Evolutionary conservation across 2,329 filamentous ascomycete species (phyloP).

Genomic region (Aotearoamyces nothofagi): DNA sequence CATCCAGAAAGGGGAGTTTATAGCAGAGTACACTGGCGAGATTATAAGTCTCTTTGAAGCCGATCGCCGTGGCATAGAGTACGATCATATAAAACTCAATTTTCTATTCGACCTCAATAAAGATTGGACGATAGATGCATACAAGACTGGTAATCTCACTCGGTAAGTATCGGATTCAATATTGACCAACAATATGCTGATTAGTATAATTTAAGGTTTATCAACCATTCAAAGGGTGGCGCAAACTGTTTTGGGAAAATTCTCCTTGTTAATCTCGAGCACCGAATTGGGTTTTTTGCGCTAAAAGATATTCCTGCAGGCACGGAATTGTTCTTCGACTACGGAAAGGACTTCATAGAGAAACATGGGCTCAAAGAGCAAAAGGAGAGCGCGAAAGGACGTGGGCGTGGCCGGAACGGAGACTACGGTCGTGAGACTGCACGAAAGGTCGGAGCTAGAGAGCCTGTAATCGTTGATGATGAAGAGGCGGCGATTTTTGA

Average conservation of each 20-base stretch:
- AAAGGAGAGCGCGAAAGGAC: too few species aligned
- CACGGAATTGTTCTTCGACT: slow-evolving; percentile 72
- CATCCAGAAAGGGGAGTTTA: slow-evolving; percentile 43
- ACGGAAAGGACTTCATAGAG: slow-evolving; percentile 54
- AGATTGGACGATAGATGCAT: slow-evolving; percentile 15
- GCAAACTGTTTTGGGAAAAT: slow-evolving; percentile 54
- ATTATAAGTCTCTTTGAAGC: slow-evolving; percentile 31
- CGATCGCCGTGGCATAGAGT: slow-evolving; percentile 18
- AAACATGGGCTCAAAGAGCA: slow-evolving; percentile 28
- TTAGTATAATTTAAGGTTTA: too few species aligned
- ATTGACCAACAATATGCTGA: slow-evolving; percentile 15
- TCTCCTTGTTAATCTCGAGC: slow-evolving; percentile 58
- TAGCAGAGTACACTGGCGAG: slow-evolving; percentile 72
- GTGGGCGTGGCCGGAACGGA: too few species aligned
- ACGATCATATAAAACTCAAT: slow-evolving; percentile 22
- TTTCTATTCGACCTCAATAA: slow-evolving; percentile 37
- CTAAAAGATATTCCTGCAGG: slow-evolving; percentile 50
- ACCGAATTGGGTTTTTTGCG: slow-evolving; percentile 62
- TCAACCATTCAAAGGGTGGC: slow-evolving; percentile 61
- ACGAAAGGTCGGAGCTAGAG: too few species aligned
- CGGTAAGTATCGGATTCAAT: neutral
- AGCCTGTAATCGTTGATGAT: too few species aligned
- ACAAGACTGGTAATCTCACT: slow-evolving; percentile 1
- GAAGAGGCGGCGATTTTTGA: too few species aligned
- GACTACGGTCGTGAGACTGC: too few species aligned